phyloP scores from a whole-genome alignment of 169 alveolate genomes.

The Plasmodium yoelii region DNA sequence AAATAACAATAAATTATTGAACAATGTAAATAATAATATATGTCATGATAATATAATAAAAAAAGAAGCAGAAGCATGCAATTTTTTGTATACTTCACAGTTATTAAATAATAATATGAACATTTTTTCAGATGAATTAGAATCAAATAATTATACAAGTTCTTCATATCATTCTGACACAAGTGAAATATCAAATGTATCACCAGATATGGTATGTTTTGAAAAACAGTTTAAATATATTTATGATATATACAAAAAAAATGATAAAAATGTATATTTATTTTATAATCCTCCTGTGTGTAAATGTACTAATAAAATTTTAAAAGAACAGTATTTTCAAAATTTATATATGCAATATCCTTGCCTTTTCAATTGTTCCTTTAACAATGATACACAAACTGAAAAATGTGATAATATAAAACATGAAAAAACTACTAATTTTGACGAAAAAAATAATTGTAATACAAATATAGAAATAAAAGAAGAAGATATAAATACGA shows the following conservation, averaged over 20 bases:
- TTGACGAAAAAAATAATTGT: background rate
- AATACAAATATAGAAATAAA: background rate
- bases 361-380: slow-evolving; percentile 61
- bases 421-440: background rate
- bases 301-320: slow-evolving; percentile 36
- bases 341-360: slow-evolving; percentile 37
- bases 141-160: background rate
- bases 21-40: too few species aligned
- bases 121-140: background rate
- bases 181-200: slow-evolving; percentile 59
- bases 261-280: slow-evolving; percentile 59
- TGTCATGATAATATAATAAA: background rate
- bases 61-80: background rate
- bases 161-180: slow-evolving; percentile 29
- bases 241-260: slow-evolving; percentile 71
- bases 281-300: slow-evolving; percentile 76
- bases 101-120: background rate
- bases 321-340: slow-evolving; percentile 47
- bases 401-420: background rate
- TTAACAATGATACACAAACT: background rate
- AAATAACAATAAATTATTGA: too few species aligned
- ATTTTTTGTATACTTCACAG: background rate
- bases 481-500: background rate
- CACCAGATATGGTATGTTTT: slow-evolving; percentile 58
- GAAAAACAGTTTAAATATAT: slow-evolving; percentile 76